These are phyloP conservation scores for Jacaranda mimosifolia DNA, from an alignment of 257 asterid genomes.

Conservation along the genomic window DNA sequence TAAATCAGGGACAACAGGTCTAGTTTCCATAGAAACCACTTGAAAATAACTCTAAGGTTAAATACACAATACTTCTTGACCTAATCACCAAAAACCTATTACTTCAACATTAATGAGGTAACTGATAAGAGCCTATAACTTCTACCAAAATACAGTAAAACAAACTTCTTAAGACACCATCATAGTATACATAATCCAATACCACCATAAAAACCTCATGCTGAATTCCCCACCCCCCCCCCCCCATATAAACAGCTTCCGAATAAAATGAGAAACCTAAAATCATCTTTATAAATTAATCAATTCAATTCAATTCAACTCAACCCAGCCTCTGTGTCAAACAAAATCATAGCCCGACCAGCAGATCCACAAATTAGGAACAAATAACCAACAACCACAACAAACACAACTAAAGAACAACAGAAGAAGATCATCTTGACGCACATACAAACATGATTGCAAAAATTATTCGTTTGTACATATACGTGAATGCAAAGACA, in stretches of 20 bases:
- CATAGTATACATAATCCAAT: not conserved
- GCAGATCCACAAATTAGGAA: constrained; percentile 26
- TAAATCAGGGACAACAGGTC: not conserved
- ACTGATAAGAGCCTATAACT: not conserved
- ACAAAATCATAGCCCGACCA: constrained; percentile 1
- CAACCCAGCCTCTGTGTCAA: not conserved
- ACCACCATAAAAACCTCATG: not conserved
- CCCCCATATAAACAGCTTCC: not conserved
- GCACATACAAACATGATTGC: not conserved
- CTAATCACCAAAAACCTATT: not conserved
- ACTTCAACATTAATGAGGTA: not conserved
- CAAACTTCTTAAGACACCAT: not conserved
- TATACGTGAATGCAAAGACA: not conserved
- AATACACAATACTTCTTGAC: not conserved
- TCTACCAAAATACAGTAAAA: not conserved
- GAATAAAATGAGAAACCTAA: not conserved
- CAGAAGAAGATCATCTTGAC: not conserved
- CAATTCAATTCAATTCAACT: not conserved
- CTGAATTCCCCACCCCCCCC: too few relatives aligned
- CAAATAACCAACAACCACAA: not conserved
- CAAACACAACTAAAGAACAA: not conserved
- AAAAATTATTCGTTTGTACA: not conserved
- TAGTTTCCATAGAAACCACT: not conserved
- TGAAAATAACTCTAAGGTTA: not conserved
- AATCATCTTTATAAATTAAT: not conserved